phyloP scores from a whole-genome alignment of 805 yeast species.

The Saccharomycopsis guyanensis region DNA sequence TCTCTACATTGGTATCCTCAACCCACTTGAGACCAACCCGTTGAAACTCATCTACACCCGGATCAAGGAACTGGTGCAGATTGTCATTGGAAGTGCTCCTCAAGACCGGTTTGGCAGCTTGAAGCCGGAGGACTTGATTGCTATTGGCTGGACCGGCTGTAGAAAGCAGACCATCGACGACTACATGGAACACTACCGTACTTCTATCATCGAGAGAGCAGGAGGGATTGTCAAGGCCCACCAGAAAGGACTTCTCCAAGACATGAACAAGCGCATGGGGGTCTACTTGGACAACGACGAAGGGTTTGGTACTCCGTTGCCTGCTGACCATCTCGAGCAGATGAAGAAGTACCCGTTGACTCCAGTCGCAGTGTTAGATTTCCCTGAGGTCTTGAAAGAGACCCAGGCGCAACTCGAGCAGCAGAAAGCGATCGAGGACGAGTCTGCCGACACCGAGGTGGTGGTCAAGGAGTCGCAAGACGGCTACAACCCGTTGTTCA shows the following conservation, averaged over 20 bases:
- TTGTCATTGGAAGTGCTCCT: slow-evolving; percentile 22
- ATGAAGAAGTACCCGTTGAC: slow-evolving; percentile 9
- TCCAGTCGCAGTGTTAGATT: slow-evolving; percentile 30
- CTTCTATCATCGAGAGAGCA: slow-evolving; percentile 49
- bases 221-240: slow-evolving; percentile 78
- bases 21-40: slow-evolving; percentile 57
- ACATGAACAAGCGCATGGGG: slow-evolving; percentile 49
- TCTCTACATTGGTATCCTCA: slow-evolving; percentile 64
- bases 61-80: slow-evolving; percentile 22
- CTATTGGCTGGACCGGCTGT: slow-evolving; percentile 93
- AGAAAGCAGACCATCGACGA: slow-evolving; percentile 63
- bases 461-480: slow-evolving; percentile 1
- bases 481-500: slow-evolving; percentile 4
- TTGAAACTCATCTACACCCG: slow-evolving; percentile 18
- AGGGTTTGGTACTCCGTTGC: slow-evolving; percentile 64
- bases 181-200: slow-evolving; percentile 64
- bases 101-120: slow-evolving; percentile 30
- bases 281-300: slow-evolving; percentile 65
- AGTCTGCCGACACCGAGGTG: slow-evolving; percentile 25
- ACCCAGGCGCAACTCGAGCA: slow-evolving; percentile 3
- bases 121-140: slow-evolving; percentile 37
- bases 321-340: slow-evolving; percentile 26
- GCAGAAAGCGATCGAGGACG: slow-evolving; percentile 21
- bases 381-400: slow-evolving; percentile 20
- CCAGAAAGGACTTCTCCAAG: slow-evolving; percentile 59